These are phyloP conservation scores for Parietichytrium sp. DNA, from an alignment of 108 stramenopile species.

Conservation along the genomic window DNA sequence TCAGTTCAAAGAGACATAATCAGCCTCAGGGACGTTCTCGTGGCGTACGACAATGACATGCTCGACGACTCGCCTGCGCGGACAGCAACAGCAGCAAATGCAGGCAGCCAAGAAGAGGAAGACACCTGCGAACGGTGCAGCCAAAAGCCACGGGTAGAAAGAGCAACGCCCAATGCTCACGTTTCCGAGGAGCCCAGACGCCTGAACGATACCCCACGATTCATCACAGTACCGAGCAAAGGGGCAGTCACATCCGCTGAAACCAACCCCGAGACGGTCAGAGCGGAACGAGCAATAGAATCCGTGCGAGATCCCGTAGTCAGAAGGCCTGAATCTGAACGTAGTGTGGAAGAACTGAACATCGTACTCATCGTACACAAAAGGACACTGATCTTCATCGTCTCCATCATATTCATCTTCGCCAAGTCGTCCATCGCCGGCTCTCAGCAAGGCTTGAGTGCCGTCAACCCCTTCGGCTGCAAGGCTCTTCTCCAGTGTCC, in stretches of 20 bases:
- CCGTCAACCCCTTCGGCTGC: no score
- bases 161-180: not conserved
- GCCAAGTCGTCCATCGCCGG: no score
- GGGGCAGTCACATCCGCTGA: not conserved
- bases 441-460: no score
- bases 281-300: not conserved
- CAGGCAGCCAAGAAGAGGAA: not conserved
- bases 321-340: not conserved
- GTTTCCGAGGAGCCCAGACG: not conserved
- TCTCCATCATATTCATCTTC: not conserved
- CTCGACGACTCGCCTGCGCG: no score
- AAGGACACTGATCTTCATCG: not conserved
- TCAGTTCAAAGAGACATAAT: no score
- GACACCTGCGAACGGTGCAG: not conserved
- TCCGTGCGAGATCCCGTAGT: not conserved
- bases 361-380: conserved; percentile 18
- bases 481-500: no score
- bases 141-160: not conserved
- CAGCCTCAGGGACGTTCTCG: no score
- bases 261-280: no score
- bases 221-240: not conserved
- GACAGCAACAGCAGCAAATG: not conserved
- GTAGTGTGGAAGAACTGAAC: not conserved
- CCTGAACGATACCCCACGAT: not conserved
- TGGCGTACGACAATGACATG: conserved; percentile 18